A percentile compares a stretch with the other conserved stretches of the same genome.
phyloP scores from a whole-genome alignment of 805 yeast genomes.

The Kodamaea neixiangensis region DNA sequence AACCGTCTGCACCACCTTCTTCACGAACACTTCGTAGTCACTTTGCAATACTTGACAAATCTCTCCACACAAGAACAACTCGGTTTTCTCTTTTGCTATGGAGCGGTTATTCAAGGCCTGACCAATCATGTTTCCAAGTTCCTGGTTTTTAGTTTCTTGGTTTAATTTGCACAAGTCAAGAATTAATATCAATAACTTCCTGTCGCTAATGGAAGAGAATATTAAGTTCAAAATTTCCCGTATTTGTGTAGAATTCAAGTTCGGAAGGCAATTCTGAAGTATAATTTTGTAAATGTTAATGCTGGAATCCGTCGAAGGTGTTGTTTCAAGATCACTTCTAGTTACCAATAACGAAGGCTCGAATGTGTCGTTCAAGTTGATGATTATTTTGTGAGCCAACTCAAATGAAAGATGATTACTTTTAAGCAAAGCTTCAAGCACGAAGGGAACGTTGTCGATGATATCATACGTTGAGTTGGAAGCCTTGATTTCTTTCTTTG shows the following conservation, averaged over 20 bases:
- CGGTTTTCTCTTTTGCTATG: slow-evolving; percentile 14
- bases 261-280: slow-evolving; percentile 12
- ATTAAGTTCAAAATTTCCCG: slow-evolving; percentile 17
- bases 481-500: slow-evolving; percentile 31
- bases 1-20: slow-evolving; percentile 35
- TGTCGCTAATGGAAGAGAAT: slow-evolving; percentile 9
- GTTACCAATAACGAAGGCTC: slow-evolving; percentile 12
- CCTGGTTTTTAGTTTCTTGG: slow-evolving; percentile 9
- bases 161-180: slow-evolving; percentile 11
- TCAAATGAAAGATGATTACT: slow-evolving; percentile 20
- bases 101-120: slow-evolving; percentile 22
- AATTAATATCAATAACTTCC: slow-evolving; percentile 8
- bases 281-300: slow-evolving; percentile 16
- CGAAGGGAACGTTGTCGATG: slow-evolving; percentile 32
- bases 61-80: slow-evolving; percentile 24
- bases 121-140: slow-evolving; percentile 17
- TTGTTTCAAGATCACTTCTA: not conserved
- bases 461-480: slow-evolving; percentile 35
- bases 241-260: slow-evolving; percentile 13
- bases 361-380: slow-evolving; percentile 35
- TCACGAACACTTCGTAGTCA: slow-evolving; percentile 31
- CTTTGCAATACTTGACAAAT: slow-evolving; percentile 20
- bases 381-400: slow-evolving; percentile 23
- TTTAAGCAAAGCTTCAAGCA: slow-evolving; percentile 25
- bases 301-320: not conserved